phyloP scores from a whole-genome alignment of 257 asterid genomes.

The Handroanthus guayacan region DNA sequence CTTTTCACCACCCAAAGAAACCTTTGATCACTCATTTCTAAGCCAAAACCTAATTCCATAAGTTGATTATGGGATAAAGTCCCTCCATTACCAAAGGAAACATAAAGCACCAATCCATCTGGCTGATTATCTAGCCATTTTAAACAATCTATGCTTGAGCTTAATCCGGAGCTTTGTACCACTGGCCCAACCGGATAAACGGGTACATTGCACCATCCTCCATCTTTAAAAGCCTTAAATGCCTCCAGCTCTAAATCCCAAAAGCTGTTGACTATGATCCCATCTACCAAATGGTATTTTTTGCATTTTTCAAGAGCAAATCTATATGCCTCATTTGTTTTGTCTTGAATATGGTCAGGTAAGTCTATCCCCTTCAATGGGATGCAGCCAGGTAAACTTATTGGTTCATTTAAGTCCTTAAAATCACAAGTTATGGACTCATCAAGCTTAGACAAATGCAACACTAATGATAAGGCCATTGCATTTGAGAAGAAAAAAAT shows the following conservation, averaged over 20 bases:
- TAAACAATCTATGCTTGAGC: not conserved
- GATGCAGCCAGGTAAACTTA: slow-evolving; percentile 5
- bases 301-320: slow-evolving; percentile 10
- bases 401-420: not conserved
- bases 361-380: slow-evolving; percentile 10
- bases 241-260: not conserved
- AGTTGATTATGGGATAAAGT: slow-evolving; percentile 15
- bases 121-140: slow-evolving; percentile 25
- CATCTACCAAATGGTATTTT: slow-evolving; percentile 7
- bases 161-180: not conserved
- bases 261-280: slow-evolving; percentile 18
- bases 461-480: slow-evolving; percentile 20
- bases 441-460: slow-evolving; percentile 6
- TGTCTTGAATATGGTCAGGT: slow-evolving; percentile 16
- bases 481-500: slow-evolving; percentile 23
- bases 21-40: slow-evolving; percentile 10
- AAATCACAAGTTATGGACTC: not conserved
- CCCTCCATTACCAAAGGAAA: slow-evolving; percentile 29
- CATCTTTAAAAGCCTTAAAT: slow-evolving; percentile 2
- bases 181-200: slow-evolving; percentile 14
- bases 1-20: slow-evolving; percentile 29
- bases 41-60: not conserved
- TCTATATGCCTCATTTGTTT: slow-evolving; percentile 3
- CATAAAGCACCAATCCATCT: slow-evolving; percentile 3
- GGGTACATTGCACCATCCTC: not conserved